Evolutionary conservation across 768 basidiomycete genomes (phyloP), one percentile per base, ranked within the genome.

Genomic region (Mycena albidolilacea): DNA sequence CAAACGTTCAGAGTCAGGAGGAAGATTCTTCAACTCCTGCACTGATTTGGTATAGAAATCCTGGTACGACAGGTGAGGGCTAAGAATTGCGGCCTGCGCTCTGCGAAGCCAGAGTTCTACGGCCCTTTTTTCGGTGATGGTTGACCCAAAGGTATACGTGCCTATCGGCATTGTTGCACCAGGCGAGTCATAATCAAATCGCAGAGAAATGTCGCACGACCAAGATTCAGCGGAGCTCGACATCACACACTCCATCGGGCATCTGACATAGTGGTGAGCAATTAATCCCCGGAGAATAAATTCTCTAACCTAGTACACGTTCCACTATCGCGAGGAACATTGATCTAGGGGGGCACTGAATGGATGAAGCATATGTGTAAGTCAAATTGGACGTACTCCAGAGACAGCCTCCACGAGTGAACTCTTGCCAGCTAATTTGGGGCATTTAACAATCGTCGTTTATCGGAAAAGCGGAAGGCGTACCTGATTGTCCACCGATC

Each of bases 281-380:
- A 41, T 2, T 23, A 15, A 21, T n/a, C 14, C 0, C 12, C 15
- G 43, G 60, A 43, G 19, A 61, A 3, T 30, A 30, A 5, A 61
- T 8, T 41, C 44, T 54, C 65, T 64, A 37, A 88, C 90, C 89
- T 82, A 0, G 89, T 91, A 64, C 90, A 91, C 0, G 89, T 91
- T 23, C 90, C 90, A 54, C 88, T 88, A 52, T 91, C 91, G 41
- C 91, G 82, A 12, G 91, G 90, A 38, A 92, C 90, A 61, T 81
- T 88, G 39, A 91, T 88, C 91, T 91, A 50, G 19, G 55, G 23
- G 35, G 15, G 8, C 44, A 11, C 23, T 37, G 44, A 59, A 46
- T 60, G 44, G 41, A 21, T n/a, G 21, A 46, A 17, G 11, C 11
- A 50, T 19, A 10, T 50, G n/a, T n/a, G 15, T 50, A 54, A 65